A percentile compares a stretch with the other conserved stretches of the same genome.
phyloP scores from a whole-genome alignment of 805 yeast genomes.

The Zygoascus ofunaensis region DNA sequence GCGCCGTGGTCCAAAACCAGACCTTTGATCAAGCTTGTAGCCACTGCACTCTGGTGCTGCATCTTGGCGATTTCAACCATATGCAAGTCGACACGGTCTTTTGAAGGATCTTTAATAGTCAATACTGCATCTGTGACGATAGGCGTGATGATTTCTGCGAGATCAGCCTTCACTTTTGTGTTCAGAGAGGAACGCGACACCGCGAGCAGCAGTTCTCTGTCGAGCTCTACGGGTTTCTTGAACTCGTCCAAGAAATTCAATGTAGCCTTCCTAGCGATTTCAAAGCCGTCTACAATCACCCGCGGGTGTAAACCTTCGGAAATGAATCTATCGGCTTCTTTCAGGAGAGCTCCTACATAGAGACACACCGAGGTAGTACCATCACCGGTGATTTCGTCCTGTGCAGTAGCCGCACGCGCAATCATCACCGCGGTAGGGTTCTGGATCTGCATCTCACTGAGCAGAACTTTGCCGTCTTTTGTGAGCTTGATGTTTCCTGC shows the following conservation, averaged over 20 bases:
- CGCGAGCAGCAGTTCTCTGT: slow-evolving; percentile 81
- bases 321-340: slow-evolving; percentile 87
- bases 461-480: slow-evolving; percentile 89
- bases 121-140: slow-evolving; percentile 95
- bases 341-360: slow-evolving; percentile 86
- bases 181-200: slow-evolving; percentile 85
- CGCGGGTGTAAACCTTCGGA: slow-evolving; percentile 96
- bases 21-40: slow-evolving; percentile 77
- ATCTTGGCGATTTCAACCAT: slow-evolving; percentile 98
- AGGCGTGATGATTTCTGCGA: slow-evolving; percentile 78
- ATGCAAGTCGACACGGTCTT: slow-evolving; percentile 64
- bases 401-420: slow-evolving; percentile 95
- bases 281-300: slow-evolving; percentile 90
- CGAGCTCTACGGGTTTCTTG: slow-evolving; percentile 37
- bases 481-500: slow-evolving; percentile 92
- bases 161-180: slow-evolving; percentile 73
- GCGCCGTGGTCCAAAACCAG: slow-evolving; percentile 97
- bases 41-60: slow-evolving; percentile 85
- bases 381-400: slow-evolving; percentile 98
- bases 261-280: slow-evolving; percentile 70
- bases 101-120: slow-evolving; percentile 49
- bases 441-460: slow-evolving; percentile 95
- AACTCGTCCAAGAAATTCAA: slow-evolving; percentile 60
- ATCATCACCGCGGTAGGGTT: slow-evolving; percentile 84
- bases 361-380: slow-evolving; percentile 95